These are phyloP conservation scores for Cystoderma amianthinum DNA, from an alignment of 768 basidiomycete species.

Conservation along the genomic window DNA sequence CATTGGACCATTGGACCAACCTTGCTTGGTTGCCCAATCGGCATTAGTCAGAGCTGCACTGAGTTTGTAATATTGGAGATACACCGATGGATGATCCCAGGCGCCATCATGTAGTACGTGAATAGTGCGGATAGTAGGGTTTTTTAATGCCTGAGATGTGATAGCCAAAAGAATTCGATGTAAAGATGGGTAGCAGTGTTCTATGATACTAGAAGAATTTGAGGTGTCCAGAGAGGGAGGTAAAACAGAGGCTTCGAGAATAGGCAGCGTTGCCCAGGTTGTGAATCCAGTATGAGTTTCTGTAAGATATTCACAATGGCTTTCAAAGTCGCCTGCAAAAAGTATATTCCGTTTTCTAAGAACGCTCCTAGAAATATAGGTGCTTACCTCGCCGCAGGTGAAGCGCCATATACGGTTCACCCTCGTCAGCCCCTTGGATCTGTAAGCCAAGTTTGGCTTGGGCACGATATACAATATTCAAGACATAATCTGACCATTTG, in stretches of 20 bases:
- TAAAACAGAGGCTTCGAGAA: constrained; percentile 19
- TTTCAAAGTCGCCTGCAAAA: constrained; percentile 32
- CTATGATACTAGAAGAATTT: constrained; percentile 27
- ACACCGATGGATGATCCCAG: constrained; percentile 38
- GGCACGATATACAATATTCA: constrained; percentile 25
- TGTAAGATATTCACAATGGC: constrained; percentile 30
- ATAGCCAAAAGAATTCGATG: constrained; percentile 32
- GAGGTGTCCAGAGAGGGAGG: constrained; percentile 26
- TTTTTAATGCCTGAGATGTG: constrained; percentile 21
- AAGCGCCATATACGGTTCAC: constrained; percentile 37
- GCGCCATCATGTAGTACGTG: constrained; percentile 42
- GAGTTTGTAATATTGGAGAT: constrained; percentile 33
- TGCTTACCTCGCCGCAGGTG: constrained; percentile 37
- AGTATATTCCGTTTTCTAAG: not conserved
- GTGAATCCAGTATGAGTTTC: constrained; percentile 29
- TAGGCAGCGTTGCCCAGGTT: constrained; percentile 41
- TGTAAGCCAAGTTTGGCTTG: constrained; percentile 25
- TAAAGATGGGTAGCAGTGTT: constrained; percentile 39
- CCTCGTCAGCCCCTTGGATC: constrained; percentile 12
- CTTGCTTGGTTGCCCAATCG: constrained; percentile 21
- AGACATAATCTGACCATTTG: constrained; percentile 30
- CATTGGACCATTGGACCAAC: constrained; percentile 36
- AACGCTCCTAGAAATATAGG: not conserved
- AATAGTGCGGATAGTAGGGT: constrained; percentile 29
- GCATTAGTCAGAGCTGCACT: constrained; percentile 26